Percentiles rank a stretch among this genome's conserved stretches.
These are phyloP conservation scores for Ziziphus jujuba DNA, from an alignment of 306 rosid species.

Conservation along the genomic window DNA sequence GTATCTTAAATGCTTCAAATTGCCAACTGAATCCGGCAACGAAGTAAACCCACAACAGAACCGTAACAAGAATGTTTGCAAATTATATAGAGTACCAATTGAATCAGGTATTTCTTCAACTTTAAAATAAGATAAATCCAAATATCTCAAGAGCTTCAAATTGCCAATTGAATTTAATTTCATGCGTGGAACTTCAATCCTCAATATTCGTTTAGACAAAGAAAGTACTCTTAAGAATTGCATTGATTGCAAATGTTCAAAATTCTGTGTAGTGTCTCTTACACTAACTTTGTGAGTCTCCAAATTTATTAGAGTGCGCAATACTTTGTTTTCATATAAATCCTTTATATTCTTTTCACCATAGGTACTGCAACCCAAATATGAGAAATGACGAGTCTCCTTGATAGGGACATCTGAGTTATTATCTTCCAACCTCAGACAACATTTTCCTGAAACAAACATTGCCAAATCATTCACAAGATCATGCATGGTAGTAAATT, in stretches of 20 bases:
- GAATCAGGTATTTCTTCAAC: too few relatives aligned
- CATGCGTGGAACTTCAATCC: too few relatives aligned
- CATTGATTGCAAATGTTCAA: neutral
- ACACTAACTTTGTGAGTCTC: too few relatives aligned
- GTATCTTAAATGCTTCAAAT: neutral
- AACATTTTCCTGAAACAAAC: neutral
- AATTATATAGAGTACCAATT: too few relatives aligned
- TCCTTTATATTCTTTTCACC: neutral
- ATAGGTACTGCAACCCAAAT: too few relatives aligned
- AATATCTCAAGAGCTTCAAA: too few relatives aligned
- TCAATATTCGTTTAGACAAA: neutral
- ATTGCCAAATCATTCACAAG: constrained; percentile 13
- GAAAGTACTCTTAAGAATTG: neutral
- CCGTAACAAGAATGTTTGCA: neutral
- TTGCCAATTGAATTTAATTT: too few relatives aligned
- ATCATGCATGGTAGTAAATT: constrained; percentile 7
- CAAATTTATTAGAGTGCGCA: constrained; percentile 6
- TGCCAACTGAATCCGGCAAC: neutral
- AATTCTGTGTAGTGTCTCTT: too few relatives aligned
- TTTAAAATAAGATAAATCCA: too few relatives aligned
- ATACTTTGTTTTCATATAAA: neutral
- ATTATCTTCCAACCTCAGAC: neutral
- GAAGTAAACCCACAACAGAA: neutral
- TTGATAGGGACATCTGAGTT: too few relatives aligned
- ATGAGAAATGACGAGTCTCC: constrained; percentile 12